A percentile compares a stretch with the other conserved stretches of the same genome.
phyloP scores from a whole-genome alignment of 805 yeast species.

The Candida chauliodis region DNA sequence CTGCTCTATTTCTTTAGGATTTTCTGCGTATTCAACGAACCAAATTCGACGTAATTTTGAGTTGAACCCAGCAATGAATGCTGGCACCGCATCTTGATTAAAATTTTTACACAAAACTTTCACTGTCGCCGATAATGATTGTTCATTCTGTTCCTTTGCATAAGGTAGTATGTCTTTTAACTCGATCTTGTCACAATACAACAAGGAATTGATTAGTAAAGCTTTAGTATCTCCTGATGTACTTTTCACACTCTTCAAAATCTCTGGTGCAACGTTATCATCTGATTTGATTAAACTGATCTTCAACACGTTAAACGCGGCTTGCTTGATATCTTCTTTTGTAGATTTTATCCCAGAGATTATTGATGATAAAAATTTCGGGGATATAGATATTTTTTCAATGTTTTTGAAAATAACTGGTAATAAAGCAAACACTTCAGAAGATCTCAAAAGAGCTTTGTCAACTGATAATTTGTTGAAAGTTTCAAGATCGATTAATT shows the following conservation, averaged over 20 bases:
- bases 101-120: conserved; percentile 13
- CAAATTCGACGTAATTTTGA: conserved; percentile 62
- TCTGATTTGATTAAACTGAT: conserved; percentile 13
- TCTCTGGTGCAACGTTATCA: conserved; percentile 33
- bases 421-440: conserved; percentile 57
- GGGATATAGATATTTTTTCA: conserved; percentile 38
- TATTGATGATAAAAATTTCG: conserved; percentile 27
- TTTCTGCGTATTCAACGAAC: conserved; percentile 50
- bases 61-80: conserved; percentile 61
- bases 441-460: conserved; percentile 72
- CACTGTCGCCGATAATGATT: conserved; percentile 48
- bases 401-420: conserved; percentile 45
- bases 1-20: conserved; percentile 15
- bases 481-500: conserved; percentile 32
- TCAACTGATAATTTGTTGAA: conserved; percentile 49
- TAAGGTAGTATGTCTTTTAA: conserved; percentile 40
- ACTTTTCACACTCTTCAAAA: conserved; percentile 55
- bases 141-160: conserved; percentile 77
- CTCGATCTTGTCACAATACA: conserved; percentile 11
- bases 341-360: conserved; percentile 55
- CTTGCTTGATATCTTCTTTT: conserved; percentile 59
- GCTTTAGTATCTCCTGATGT: conserved; percentile 63
- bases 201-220: conserved; percentile 45
- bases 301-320: conserved; percentile 38
- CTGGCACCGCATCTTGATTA: conserved; percentile 19